Evolutionary conservation across 164 flowering plant species (phyloP), one percentile per base, ranked within the genome.

Genomic region (Amborella trichopoda): DNA sequence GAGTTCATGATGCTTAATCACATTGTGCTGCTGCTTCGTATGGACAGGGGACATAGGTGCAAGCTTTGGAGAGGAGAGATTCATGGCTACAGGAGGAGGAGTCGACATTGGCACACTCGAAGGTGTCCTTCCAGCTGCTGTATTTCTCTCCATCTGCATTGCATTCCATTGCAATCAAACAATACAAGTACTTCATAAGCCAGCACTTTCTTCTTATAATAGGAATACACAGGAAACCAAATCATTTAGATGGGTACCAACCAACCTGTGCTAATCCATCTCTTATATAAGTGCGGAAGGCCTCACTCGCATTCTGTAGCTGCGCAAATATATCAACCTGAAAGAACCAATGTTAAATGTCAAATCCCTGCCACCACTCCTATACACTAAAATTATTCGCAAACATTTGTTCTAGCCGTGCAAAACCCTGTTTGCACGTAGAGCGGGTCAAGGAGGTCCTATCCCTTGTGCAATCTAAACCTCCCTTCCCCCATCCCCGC

Each of bases 231-330:
- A 33, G 16, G n/a, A 33, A 33, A 33, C 16, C 1, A 33, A 33
- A 33, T 2, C 14, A 13, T 33, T 13, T 17, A 33, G 16, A 11
- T 33, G 12, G 2, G 37, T 2, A 33, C 37, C 37, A 2, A 2
- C 37, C 2, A 33, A 88, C 99, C 96, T 88, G 94, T 23, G 91
- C 81, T 55, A 93, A 64, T 47, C 96, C 99, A 66, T 93, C 95
- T 60, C 95, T 74, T 24, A 93, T 93, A 59, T 93, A 93, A n/a
- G 94, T 93, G 13, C 99, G 75, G 51, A 93, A 93, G 32, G 99
- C 99, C 64, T 93, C 99, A 48, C 99, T 93, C 27, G 99, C 99
- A 74, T 93, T 93, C 73, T 93, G 99, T 26, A 93, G 94, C 68
- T 93, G 99, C 51, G 94, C 40, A 76, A 88, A 93, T 66, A 93